These are phyloP conservation scores for Sphagnum magellanicum DNA, from an alignment of 228 moss, liverwort and hornwort genomes.

Conservation along the genomic window DNA sequence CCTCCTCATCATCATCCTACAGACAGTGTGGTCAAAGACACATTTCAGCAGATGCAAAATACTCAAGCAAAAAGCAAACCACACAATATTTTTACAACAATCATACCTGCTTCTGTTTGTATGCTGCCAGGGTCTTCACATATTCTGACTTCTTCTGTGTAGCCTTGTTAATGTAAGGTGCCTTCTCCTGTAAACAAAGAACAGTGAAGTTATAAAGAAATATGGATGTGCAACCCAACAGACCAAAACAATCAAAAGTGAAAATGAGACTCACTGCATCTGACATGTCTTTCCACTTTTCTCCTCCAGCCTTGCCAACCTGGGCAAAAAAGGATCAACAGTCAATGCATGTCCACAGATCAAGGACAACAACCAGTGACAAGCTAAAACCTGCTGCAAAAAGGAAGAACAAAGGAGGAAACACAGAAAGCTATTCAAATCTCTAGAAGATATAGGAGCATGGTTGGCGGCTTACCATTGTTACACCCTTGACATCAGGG, in stretches of 20 bases:
- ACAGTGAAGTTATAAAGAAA: too few relatives aligned
- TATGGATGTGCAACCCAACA: too few relatives aligned
- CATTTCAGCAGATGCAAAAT: too few relatives aligned
- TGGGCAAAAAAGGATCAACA: constrained; percentile 2
- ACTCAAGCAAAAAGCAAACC: too few relatives aligned
- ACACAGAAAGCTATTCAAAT: constrained; percentile 9
- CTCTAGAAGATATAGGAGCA: too few relatives aligned
- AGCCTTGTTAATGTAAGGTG: constrained; percentile 65
- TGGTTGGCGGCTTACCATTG: constrained; percentile 31
- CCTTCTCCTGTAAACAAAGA: constrained; percentile 63
- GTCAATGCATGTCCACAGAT: too few relatives aligned
- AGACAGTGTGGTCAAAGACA: too few relatives aligned
- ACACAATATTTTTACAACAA: too few relatives aligned
- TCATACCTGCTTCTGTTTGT: constrained; percentile 88
- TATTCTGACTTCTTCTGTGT: constrained; percentile 86
- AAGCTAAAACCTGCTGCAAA: too few relatives aligned
- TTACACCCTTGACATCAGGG: constrained; percentile 94
- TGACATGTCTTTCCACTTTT: constrained; percentile 86
- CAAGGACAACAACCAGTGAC: too few relatives aligned
- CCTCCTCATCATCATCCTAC: constrained; percentile 87
- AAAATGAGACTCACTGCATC: constrained; percentile 32
- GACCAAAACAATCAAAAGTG: too few relatives aligned
- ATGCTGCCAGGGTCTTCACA: constrained; percentile 70
- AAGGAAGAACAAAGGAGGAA: too few relatives aligned
- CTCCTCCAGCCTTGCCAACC: constrained; percentile 93